A percentile compares a stretch with the other conserved stretches of the same genome.
Evolutionary conservation across 768 basidiomycete species (phyloP).

Genomic region (Tremella mesenterica): DNA sequence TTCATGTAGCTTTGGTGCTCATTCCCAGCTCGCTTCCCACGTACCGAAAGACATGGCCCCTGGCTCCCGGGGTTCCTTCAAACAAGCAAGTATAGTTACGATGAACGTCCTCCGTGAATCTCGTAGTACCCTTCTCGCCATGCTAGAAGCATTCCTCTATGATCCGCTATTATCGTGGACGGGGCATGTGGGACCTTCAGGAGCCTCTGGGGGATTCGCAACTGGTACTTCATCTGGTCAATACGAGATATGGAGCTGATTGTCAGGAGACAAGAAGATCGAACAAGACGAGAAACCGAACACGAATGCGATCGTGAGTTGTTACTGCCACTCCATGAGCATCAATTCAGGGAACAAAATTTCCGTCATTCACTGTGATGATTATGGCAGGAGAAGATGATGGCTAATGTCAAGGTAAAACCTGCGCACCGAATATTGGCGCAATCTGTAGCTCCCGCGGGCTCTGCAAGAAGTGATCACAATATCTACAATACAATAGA

Average conservation of each 20-base stretch:
- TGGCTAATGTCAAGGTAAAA: neutral
- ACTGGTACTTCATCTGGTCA: neutral
- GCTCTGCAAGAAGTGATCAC: neutral
- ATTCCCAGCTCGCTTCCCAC: constrained; percentile 22
- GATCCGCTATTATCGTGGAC: constrained; percentile 45
- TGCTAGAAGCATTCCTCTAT: constrained; percentile 46
- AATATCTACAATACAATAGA: constrained; percentile 22
- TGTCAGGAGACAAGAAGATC: no score
- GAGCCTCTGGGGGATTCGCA: neutral
- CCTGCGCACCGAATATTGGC: neutral
- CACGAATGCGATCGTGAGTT: neutral
- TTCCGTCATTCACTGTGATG: no score
- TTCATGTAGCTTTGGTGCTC: neutral
- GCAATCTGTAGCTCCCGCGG: constrained; percentile 17
- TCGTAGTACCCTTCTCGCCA: constrained; percentile 42
- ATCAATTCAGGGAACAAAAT: no score
- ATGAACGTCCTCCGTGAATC: constrained; percentile 43
- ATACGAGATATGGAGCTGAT: no score
- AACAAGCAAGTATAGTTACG: constrained; percentile 39
- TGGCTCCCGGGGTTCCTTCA: constrained; percentile 43
- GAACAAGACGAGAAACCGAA: no score
- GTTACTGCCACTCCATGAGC: no score
- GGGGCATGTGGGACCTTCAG: constrained; percentile 7
- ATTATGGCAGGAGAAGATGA: no score
- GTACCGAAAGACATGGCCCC: constrained; percentile 25